These are phyloP conservation scores for Malbranchea zuffiana DNA, from an alignment of 2,329 filamentous ascomycete genomes.

Conservation along the genomic window DNA sequence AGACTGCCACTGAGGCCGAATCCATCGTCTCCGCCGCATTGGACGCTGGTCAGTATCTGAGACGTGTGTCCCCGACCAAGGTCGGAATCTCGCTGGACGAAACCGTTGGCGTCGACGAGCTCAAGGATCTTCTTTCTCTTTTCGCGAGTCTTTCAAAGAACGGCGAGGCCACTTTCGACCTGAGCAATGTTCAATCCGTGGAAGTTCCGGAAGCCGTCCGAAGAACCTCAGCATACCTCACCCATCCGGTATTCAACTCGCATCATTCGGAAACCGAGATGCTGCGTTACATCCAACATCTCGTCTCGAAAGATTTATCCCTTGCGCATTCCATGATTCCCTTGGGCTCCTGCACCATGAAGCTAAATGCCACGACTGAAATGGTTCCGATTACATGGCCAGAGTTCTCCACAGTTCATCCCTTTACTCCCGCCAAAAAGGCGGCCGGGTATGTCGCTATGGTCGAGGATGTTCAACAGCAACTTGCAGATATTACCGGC, in stretches of 20 bases:
- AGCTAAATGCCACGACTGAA: slow-evolving; percentile 86
- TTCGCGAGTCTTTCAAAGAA: slow-evolving; percentile 39
- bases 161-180: slow-evolving; percentile 19
- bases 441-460: slow-evolving; percentile 59
- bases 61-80: slow-evolving; percentile 48
- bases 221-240: slow-evolving; percentile 65
- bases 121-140: slow-evolving; percentile 47
- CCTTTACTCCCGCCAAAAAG: slow-evolving; percentile 56
- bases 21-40: slow-evolving; percentile 44
- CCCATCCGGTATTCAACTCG: slow-evolving; percentile 87
- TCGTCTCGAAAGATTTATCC: slow-evolving; percentile 89
- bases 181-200: slow-evolving; percentile 30
- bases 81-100: slow-evolving; percentile 73
- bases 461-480: slow-evolving; percentile 59
- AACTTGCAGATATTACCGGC: slow-evolving; percentile 73
- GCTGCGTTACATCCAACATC: slow-evolving; percentile 81
- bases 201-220: slow-evolving; percentile 46
- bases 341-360: slow-evolving; percentile 95
- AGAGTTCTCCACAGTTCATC: slow-evolving; percentile 69
- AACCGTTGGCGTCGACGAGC: slow-evolving; percentile 48
- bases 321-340: slow-evolving; percentile 97
- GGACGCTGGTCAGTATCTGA: slow-evolving; percentile 49
- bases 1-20: slow-evolving; percentile 40
- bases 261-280: slow-evolving; percentile 93
- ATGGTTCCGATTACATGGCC: slow-evolving; percentile 78